A percentile compares a stretch with the other conserved stretches of the same genome.
Conservation (phyloP, 108 stramenopile species). For the Aurantiochytrium sp. region DNA sequence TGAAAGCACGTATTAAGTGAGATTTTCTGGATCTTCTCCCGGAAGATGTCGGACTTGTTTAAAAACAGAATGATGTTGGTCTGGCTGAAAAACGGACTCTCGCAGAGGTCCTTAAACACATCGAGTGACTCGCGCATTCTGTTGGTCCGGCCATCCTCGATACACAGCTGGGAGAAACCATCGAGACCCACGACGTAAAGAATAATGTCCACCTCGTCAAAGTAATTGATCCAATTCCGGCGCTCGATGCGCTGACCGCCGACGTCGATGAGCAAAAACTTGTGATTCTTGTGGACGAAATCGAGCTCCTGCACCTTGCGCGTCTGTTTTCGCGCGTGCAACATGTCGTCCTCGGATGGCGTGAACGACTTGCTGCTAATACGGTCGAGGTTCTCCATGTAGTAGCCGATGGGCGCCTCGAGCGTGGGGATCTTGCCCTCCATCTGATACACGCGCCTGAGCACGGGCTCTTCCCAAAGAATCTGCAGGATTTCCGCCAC, state of each 20-base stretch:
- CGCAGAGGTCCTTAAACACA: constrained; percentile 48
- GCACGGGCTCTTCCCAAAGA: neutral
- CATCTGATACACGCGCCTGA: neutral
- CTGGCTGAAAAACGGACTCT: constrained; percentile 46
- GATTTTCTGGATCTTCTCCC: constrained; percentile 28
- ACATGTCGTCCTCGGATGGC: constrained; percentile 44
- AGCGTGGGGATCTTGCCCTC: constrained; percentile 24
- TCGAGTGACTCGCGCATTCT: constrained; percentile 49
- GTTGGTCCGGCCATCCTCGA: constrained; percentile 30
- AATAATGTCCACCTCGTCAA: constrained; percentile 51
- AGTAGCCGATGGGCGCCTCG: constrained; percentile 52
- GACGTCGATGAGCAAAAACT: constrained; percentile 56
- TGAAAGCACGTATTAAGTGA: neutral
- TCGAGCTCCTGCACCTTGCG: constrained; percentile 40
- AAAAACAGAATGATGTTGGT: constrained; percentile 52
- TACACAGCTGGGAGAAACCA: constrained; percentile 51
- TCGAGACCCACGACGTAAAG: constrained; percentile 52
- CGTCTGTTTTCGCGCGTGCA: constrained; percentile 50
- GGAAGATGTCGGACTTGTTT: constrained; percentile 50
- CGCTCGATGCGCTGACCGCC: constrained; percentile 58
- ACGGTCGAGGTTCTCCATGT: constrained; percentile 46
- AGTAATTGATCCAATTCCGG: constrained; percentile 58
- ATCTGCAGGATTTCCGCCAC: neutral
- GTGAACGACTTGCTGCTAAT: constrained; percentile 41
- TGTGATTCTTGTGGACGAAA: constrained; percentile 44